Evolutionary conservation across 768 basidiomycete species (phyloP).

Genomic region (Cystobasidium tubakii): DNA sequence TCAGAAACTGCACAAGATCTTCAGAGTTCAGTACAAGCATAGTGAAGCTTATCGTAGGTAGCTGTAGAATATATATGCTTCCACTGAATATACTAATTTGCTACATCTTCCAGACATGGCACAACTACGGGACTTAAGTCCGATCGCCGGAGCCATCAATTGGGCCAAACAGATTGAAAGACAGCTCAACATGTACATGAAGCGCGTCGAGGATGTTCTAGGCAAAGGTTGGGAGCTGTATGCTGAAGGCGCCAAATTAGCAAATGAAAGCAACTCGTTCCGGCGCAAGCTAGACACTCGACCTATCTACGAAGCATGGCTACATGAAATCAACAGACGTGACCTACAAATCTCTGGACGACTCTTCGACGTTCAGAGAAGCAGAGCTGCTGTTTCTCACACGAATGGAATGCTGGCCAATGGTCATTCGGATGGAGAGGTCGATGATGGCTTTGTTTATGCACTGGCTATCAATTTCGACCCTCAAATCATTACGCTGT

Average conservation of each 20-base stretch:
- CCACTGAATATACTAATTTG: too few relatives aligned
- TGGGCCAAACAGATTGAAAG: constrained; percentile 99
- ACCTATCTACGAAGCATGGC: constrained; percentile 92
- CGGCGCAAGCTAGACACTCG: constrained; percentile 91
- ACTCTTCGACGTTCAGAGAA: constrained; percentile 70
- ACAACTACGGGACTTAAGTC: constrained; percentile 94
- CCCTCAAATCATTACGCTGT: constrained; percentile 92
- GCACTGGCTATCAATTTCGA: constrained; percentile 96
- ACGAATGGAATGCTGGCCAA: neutral
- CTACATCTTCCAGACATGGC: constrained; percentile 62
- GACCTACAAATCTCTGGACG: constrained; percentile 87
- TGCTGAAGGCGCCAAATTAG: constrained; percentile 96
- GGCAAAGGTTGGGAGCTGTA: constrained; percentile 97
- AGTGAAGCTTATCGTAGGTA: constrained; percentile 56
- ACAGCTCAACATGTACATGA: constrained; percentile 94
- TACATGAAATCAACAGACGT: constrained; percentile 85
- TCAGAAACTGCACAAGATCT: constrained; percentile 91
- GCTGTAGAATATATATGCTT: too few relatives aligned
- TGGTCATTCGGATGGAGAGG: neutral
- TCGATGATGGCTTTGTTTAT: constrained; percentile 51
- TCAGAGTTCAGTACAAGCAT: constrained; percentile 91
- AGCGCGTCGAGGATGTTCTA: constrained; percentile 94
- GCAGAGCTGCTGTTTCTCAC: constrained; percentile 51
- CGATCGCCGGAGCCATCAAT: constrained; percentile 95
- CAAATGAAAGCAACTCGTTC: constrained; percentile 83